Base-by-base conservation (phyloP, 192 early-diverging fungal genomes). In the Diversispora eburnea region DNA sequence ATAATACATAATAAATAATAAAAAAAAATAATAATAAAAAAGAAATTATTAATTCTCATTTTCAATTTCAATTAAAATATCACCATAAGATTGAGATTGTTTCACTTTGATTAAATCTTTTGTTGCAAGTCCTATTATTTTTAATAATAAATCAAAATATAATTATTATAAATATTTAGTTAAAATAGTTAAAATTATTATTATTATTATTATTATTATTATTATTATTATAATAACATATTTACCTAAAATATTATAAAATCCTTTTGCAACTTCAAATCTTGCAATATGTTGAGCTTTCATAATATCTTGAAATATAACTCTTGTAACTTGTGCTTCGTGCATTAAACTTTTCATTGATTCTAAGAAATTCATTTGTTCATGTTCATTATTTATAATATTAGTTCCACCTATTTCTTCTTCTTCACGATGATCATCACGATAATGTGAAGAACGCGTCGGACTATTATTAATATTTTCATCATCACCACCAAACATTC, bases 231-330 rank as follows among this genome's bases (percentile, higher is more conserved):
- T n/a, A n/a, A n/a, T n/a, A n/a, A n/a, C n/a, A n/a, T 68, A 54
- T 17, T 48, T 67, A 68, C 66, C 66, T 25, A 68, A 68, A 20
- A 68, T 68, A 25, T 68, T 25, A 52, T 54, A 48, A 68, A 68
- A 68, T 8, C 15, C 20, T 42, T 47, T 68, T 3, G 66, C 48
- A 3, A 49, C 46, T 17, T 48, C 49, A 13, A 22, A 8, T 54
- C 49, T 47, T 68, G n/a, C 51, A 63, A 63, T 41, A 45, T 19
- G 61, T 19, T 63, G 61, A 46, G 61, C 42, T 43, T 42, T 41
- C 61, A 63, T 63, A n/a, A 63, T 63, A 19, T 63, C 61, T n/a
- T 63, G 61, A 45, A 63, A 46, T 45, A 42, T 63, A n/a, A 17
- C 61, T n/a, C 33, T 63, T 63, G 61, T 45, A 17, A 63, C 61